Conservation (phyloP, 768 basidiomycete genomes). For the Suillus ampliporus region DNA sequence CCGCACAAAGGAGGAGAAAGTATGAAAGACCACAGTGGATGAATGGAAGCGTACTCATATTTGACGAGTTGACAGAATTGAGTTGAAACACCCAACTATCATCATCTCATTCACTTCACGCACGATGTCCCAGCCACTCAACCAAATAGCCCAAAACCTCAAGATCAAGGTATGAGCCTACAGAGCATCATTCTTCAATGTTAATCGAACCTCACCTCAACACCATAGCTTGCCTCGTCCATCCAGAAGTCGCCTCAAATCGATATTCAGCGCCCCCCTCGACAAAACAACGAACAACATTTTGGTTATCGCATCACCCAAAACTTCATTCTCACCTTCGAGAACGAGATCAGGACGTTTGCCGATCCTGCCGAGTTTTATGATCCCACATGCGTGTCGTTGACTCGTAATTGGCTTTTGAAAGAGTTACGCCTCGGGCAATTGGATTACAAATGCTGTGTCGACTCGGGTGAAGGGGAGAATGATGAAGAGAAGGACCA, state of each 20-base stretch:
- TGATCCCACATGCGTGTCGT: not conserved
- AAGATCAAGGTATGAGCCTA: not conserved
- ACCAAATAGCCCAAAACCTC: not conserved
- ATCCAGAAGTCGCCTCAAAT: not conserved
- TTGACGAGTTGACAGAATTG: not conserved
- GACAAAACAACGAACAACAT: not conserved
- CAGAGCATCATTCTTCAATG: not conserved
- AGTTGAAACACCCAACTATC: not conserved
- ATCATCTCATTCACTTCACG: not conserved
- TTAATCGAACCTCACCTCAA: not conserved
- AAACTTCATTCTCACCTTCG: not conserved
- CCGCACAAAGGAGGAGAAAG: not conserved
- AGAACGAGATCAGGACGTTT: not conserved
- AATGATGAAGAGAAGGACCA: no score
- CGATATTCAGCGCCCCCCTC: not conserved
- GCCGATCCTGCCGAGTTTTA: not conserved
- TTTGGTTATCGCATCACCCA: not conserved
- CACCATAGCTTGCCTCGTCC: not conserved
- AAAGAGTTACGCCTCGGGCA: slow-evolving; percentile 1
- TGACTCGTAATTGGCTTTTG: slow-evolving; percentile 4
- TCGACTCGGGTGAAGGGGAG: no score
- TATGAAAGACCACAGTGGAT: not conserved
- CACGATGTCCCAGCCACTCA: not conserved
- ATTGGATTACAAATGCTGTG: not conserved
- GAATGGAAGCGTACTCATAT: not conserved